Conservation (phyloP, 208 protist species). For the Lotmaria passim region DNA sequence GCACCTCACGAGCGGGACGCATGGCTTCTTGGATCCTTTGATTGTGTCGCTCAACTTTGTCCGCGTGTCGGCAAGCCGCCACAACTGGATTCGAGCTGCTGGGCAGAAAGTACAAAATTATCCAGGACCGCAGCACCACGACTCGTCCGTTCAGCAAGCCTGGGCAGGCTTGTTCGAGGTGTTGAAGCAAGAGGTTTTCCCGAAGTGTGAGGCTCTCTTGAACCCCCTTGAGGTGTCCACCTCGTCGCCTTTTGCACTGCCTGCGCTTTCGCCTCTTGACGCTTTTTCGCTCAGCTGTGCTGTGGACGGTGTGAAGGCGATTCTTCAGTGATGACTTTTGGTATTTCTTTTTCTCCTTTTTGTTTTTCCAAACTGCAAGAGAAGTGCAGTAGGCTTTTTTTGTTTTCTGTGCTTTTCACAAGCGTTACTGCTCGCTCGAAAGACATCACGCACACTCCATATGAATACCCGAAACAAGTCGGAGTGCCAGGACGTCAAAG, state of each 20-base stretch:
- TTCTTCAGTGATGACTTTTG: not conserved
- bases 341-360: too few species aligned
- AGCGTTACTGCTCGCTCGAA: too few species aligned
- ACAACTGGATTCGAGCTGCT: not conserved
- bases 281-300: slow-evolving; percentile 23
- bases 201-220: slow-evolving; percentile 19
- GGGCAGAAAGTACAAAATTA: not conserved
- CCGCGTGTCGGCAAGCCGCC: slow-evolving; percentile 32
- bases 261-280: slow-evolving; percentile 17
- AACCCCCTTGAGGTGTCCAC: not conserved
- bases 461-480: too few species aligned
- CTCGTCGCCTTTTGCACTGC: not conserved
- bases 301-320: slow-evolving; percentile 15
- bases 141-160: not conserved
- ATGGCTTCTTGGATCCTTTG: slow-evolving; percentile 74
- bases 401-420: too few species aligned
- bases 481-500: too few species aligned
- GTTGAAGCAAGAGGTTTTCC: slow-evolving; percentile 10
- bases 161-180: slow-evolving; percentile 10
- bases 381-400: too few species aligned
- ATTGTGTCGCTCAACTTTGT: slow-evolving; percentile 74
- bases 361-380: too few species aligned
- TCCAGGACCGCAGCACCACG: not conserved
- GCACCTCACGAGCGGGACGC: slow-evolving; percentile 40
- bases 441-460: too few species aligned